Base-by-base conservation (phyloP, 768 basidiomycete genomes). In the Scleroderma citrinum region DNA sequence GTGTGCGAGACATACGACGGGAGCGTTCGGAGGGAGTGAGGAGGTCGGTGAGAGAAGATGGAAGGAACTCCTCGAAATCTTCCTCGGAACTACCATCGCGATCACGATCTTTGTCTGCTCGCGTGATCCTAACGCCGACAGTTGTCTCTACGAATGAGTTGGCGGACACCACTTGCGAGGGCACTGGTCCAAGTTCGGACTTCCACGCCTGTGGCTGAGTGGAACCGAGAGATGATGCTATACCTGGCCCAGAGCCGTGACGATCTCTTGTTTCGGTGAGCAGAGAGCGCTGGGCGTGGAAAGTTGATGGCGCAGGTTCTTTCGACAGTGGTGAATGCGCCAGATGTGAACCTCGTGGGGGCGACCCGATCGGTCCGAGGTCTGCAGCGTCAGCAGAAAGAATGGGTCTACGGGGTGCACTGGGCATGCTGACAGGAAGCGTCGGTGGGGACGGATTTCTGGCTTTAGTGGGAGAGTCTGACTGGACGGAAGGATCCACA, bases 21-120 rank as follows among this genome's bases (percentile, higher is more conserved):
- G 80, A 85, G 54, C 85, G 77, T 68, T 97, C 95, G 56, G 85
- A 86, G 0, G 90, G 89, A 0, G 93, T 95, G 41, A 98, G 72
- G 7, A 98, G 74, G 52, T 97, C 94, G 23, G 83, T 90, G 41
- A 98, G 71, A 4, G 85, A 89, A 47, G 87, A 83, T 0, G 95
- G 95, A 26, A 98, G 64, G 63, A 97, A 88, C 49, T 92, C 93
- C 60, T 92, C 91, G 42, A 90, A 61, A 56, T 93, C 89, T 39
- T 83, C 90, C 43, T 86, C 87, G 23, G 43, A 36, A 5, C 44
- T 35, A 7, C 43, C 20, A 17, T 83, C 82, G 7, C 75, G 76
- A 0, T 78, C 78, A 31, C 69, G 66, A 16, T 76, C 77, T 65
- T 68, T 40, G 57, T 53, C 29, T 54, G 49, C 29, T 38, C 40